These are phyloP conservation scores for Nadsonia commutata DNA, from an alignment of 1,139 yeast species.

Conservation along the genomic window DNA sequence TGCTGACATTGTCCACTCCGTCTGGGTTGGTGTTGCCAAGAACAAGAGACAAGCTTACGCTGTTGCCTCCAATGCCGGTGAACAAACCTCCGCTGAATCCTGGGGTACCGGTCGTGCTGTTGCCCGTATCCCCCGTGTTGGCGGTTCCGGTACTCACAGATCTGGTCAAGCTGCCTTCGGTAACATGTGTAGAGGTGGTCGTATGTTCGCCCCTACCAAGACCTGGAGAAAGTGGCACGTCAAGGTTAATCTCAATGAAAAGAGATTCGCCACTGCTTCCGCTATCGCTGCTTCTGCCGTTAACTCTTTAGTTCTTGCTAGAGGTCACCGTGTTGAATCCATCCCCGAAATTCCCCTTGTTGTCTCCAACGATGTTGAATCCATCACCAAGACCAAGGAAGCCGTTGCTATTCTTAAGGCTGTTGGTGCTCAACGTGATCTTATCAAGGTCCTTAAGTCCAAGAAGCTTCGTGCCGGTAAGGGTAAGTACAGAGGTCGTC, in stretches of 20 bases:
- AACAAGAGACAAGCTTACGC: constrained; percentile 99
- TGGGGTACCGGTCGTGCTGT: constrained; percentile 99
- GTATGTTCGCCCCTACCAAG: constrained; percentile 99
- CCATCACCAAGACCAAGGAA: constrained; percentile 92
- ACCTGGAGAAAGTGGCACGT: constrained; percentile 99
- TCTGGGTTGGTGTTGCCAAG: constrained; percentile 96
- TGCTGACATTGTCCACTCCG: constrained; percentile 98
- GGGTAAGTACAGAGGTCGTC: constrained; percentile 99
- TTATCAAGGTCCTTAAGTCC: constrained; percentile 95
- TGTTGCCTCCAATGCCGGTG: constrained; percentile 98
- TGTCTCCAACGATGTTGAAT: constrained; percentile 86
- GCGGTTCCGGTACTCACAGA: constrained; percentile 99
- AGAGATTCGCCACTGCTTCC: constrained; percentile 99
- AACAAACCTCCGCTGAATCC: constrained; percentile 99
- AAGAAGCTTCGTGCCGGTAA: constrained; percentile 99
- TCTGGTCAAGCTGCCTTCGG: constrained; percentile 99
- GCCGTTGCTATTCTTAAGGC: constrained; percentile 98
- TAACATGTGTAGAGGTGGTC: constrained; percentile 99
- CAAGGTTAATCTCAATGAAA: constrained; percentile 99
- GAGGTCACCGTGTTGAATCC: constrained; percentile 99
- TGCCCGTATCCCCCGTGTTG: constrained; percentile 99
- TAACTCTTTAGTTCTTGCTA: constrained; percentile 95
- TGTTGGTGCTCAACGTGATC: constrained; percentile 97
- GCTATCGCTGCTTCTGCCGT: constrained; percentile 99
- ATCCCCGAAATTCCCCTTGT: constrained; percentile 98